These are phyloP conservation scores for Grifola frondosa DNA, from an alignment of 1,284 basidiomycete species.

Conservation along the genomic window DNA sequence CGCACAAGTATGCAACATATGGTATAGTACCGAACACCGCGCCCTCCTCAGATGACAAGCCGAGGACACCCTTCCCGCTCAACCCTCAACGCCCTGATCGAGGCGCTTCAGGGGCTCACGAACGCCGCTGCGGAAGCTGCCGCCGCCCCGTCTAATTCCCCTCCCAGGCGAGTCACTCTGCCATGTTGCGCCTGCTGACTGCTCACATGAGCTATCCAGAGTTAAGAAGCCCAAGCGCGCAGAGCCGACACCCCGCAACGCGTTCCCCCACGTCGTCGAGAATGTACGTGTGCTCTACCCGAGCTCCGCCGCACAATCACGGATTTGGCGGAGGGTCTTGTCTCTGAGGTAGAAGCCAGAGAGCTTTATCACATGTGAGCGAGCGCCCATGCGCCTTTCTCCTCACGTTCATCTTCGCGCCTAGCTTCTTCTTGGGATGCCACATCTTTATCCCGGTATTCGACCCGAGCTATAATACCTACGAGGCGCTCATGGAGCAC, in stretches of 20 bases:
- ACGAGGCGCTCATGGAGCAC: conserved; percentile 83
- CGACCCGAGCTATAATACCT: conserved; percentile 86
- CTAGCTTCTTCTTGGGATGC: conserved; percentile 90
- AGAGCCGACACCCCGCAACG: conserved; percentile 81
- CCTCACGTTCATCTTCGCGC: conserved; percentile 4
- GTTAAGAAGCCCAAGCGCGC: conserved; percentile 83
- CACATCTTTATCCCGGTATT: conserved; percentile 92
- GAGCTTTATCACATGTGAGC: conserved; percentile 82
- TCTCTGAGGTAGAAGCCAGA: conserved; percentile 71
- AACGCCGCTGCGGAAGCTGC: conserved; percentile 93
- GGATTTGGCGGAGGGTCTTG: conserved; percentile 56
- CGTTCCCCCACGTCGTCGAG: conserved; percentile 79
- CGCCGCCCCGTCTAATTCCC: conserved; percentile 54
- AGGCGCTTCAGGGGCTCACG: conserved; percentile 87
- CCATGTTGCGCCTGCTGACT: not conserved
- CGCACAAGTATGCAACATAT: conserved; percentile 88
- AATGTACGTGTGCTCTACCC: conserved; percentile 47
- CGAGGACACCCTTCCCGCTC: conserved; percentile 79
- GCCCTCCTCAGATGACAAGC: conserved; percentile 84
- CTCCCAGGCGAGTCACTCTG: conserved; percentile 44
- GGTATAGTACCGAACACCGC: conserved; percentile 82
- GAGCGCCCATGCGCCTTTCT: conserved; percentile 17
- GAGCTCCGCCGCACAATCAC: not conserved
- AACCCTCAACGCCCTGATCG: conserved; percentile 86
- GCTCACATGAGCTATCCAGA: conserved; percentile 35